These are phyloP conservation scores for Cryptosporidium ryanae DNA, from an alignment of 169 alveolate genomes.

Conservation along the genomic window DNA sequence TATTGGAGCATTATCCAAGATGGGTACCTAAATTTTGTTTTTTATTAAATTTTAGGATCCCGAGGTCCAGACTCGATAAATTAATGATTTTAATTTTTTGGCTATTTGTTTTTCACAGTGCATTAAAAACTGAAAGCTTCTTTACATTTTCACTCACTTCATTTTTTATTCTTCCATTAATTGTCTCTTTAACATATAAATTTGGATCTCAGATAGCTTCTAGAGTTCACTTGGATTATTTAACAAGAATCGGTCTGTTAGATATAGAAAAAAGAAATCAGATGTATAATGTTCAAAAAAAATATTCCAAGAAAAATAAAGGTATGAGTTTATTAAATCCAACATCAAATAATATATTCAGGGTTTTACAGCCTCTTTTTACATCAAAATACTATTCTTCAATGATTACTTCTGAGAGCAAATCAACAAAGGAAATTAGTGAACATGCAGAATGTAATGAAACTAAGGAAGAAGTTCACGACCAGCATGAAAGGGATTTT, in stretches of 20 bases:
- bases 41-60: constrained; percentile 52
- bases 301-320: constrained; percentile 1
- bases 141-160: constrained; percentile 9
- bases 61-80: constrained; percentile 56
- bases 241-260: constrained; percentile 39
- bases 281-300: neutral
- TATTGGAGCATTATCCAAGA: constrained; percentile 63
- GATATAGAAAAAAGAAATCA: constrained; percentile 24
- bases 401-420: neutral
- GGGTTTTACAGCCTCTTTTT: constrained; percentile 29
- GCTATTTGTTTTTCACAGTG: neutral
- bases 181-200: constrained; percentile 48
- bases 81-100: constrained; percentile 28
- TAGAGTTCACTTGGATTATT: constrained; percentile 27
- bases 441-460: neutral
- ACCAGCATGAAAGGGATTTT: neutral
- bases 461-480: neutral
- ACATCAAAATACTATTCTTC: constrained; percentile 22
- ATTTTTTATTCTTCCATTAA: constrained; percentile 8
- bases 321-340: constrained; percentile 3
- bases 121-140: neutral
- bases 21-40: constrained; percentile 66
- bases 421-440: neutral
- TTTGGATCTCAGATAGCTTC: constrained; percentile 70
- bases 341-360: constrained; percentile 24